Conservation (phyloP, 2,329 filamentous ascomycete species). For the Allantophomopsis lycopodina region DNA sequence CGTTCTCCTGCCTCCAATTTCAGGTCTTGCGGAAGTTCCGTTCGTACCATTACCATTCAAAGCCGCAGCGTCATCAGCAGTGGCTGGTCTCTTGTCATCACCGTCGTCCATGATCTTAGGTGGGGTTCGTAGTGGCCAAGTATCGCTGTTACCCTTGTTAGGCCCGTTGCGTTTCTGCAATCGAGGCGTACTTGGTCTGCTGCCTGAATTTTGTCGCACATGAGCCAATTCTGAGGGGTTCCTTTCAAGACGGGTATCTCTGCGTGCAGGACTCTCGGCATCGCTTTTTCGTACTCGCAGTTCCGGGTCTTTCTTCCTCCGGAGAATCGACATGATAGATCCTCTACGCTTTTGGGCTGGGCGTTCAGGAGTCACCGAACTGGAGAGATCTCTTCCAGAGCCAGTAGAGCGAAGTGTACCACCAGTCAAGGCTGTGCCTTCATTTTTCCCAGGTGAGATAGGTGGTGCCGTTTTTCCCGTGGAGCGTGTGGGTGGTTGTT, state of each 20-base stretch:
- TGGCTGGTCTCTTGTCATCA: conserved; percentile 16
- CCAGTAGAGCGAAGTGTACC: conserved; percentile 22
- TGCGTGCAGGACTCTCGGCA: conserved; percentile 42
- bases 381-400: conserved; percentile 18
- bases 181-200: conserved; percentile 21
- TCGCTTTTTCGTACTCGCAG: conserved; percentile 39
- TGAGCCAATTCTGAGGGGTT: conserved; percentile 35
- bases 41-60: conserved; percentile 3
- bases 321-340: conserved; percentile 45
- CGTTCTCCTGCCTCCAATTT: conserved; percentile 9
- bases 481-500: conserved; percentile 18
- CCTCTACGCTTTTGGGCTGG: conserved; percentile 25
- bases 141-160: conserved; percentile 22
- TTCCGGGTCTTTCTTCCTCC: conserved; percentile 39
- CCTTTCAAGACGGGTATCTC: conserved; percentile 48
- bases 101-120: conserved; percentile 12
- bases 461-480: conserved; percentile 3
- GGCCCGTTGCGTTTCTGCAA: conserved; percentile 30
- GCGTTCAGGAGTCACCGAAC: conserved; percentile 5
- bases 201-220: conserved; percentile 19
- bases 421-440: conserved; percentile 10
- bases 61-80: conserved; percentile 6
- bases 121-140: conserved; percentile 31
- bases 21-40: conserved; percentile 5
- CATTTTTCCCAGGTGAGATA: conserved; percentile 4